A percentile compares a stretch with the other conserved stretches of the same genome.
These are phyloP conservation scores for Neckera pumila DNA, from an alignment of 225 moss, liverwort and hornwort genomes.

Conservation along the genomic window DNA sequence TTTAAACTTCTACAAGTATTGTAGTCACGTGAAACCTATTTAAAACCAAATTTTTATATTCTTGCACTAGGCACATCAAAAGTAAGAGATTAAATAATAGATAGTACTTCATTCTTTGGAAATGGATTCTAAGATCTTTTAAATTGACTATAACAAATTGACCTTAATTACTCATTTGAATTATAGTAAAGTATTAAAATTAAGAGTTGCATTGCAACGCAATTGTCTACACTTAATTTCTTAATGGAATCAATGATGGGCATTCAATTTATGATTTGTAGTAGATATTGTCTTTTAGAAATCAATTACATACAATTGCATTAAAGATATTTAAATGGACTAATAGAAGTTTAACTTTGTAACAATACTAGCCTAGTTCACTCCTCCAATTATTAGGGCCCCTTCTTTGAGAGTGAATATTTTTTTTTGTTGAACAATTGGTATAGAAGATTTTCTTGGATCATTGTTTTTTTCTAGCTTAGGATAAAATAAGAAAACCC, in stretches of 20 bases:
- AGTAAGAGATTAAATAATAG: rapidly evolving
- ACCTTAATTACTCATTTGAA: not conserved
- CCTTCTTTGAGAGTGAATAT: not conserved
- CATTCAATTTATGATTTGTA: not conserved
- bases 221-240: rapidly evolving
- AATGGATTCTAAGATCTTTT: rapidly evolving
- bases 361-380: no score
- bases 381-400: not conserved
- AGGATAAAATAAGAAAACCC: rapidly evolving
- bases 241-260: not conserved
- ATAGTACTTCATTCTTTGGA: not conserved
- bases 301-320: not conserved
- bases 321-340: not conserved
- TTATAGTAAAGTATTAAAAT: not conserved
- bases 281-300: not conserved
- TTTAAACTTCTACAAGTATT: no score
- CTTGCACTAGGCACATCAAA: rapidly evolving
- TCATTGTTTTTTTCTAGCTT: not conserved
- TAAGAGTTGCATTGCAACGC: no score
- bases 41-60: not conserved
- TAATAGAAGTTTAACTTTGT: no score
- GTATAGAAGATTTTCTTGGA: rapidly evolving
- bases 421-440: not conserved
- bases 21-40: not conserved
- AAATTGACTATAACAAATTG: rapidly evolving